Evolutionary conservation across 345 rosid genomes (phyloP), one percentile per base, ranked within the genome.

Genomic region (Populus davidiana): DNA sequence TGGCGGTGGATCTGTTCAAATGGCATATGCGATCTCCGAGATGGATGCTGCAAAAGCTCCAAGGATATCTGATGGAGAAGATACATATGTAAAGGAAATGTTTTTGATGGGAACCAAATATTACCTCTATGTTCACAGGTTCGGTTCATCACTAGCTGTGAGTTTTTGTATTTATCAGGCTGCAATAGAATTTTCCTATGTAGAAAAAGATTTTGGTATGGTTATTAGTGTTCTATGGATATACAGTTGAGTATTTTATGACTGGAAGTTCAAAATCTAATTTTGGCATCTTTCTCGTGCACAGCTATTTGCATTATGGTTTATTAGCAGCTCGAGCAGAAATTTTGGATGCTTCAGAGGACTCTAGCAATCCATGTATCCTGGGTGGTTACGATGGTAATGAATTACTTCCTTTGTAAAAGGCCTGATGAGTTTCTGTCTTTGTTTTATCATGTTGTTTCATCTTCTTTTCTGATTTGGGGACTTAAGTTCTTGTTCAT

Each of bases 1-100:
- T 79, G 99, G 98, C 69, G 99, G 99, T 70, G 99, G 99, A 61
- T 96, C 99, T 80, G 98, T 96, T 75, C 99, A 96, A 86, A 96
- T 96, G 99, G 98, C 99, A 43, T 96, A 92, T 87, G 98, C 99
- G 76, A 91, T 93, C 78, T 90, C 99, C 0, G 85, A 92, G 82
- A 82, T 74, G 43, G 96, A 89, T 83, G 98, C 94, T 78, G 90
- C 91, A 61, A 91, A 70, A 77, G 91, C 98, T 77, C 98, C 97
- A 44, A 87, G 76, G 70, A 33, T 87, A 77, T 77, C 82, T 70
- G 83, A 84, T 70, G 97, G 98, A 73, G 95, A 91, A 92, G 97
- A 96, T 76, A 6, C 88, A 41, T 93, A 82, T 85, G 93, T 96
- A 79, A 89, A 86, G 71, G 90, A 92, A 84, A 96, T 93, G 99